Base-by-base conservation (phyloP, 1,284 basidiomycete genomes). In the Omphalotus olearius region DNA sequence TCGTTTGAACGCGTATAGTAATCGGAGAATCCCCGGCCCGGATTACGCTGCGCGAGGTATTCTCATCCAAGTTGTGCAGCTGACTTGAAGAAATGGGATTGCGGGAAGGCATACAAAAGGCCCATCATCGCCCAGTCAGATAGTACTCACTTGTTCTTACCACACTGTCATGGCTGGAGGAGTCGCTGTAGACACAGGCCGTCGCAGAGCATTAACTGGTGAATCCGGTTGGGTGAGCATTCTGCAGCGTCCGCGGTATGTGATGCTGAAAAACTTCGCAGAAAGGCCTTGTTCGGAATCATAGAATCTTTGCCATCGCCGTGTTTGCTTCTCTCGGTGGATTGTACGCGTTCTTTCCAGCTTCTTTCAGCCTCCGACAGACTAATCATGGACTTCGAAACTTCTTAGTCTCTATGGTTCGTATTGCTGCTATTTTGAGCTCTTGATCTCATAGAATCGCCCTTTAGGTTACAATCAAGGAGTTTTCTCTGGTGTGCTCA, bases 261-360 rank as follows among this genome's bases (percentile, higher is more conserved):
- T 57, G 48, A 37, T 6, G 18, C 17, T 55, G 18, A 26, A 11
- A 14, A 40, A 41, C 25, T 23, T 25, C 16, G 14, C 59, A 85
- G 84, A 75, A 73, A 52, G 84, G 82, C 2, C 68, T 86, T 35
- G 67, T 86, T 13, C 76, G 79, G 55, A 87, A 86, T 60, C 69
- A 74, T 30, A 74, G 72, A 55, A 67, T 85, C 36, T 85, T 86
- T 57, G 67, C 74, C 16, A 83, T 84, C 48, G 78, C 83, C 10
- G 74, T 88, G n/a, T 87, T 86, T 60, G 84, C 84, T 3, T 85
- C 83, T 11, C 70, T 86, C 23, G 84, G 84, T 65, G 84, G 84
- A 58, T 60, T 86, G 82, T 85, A 62, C 68, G 28, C 28, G 18
- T 26, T 30, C 35, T 52, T 25, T 16, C 35, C 53, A 20, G 39